Conservation (phyloP, 306 rosid genomes). For the Corylus americana region DNA sequence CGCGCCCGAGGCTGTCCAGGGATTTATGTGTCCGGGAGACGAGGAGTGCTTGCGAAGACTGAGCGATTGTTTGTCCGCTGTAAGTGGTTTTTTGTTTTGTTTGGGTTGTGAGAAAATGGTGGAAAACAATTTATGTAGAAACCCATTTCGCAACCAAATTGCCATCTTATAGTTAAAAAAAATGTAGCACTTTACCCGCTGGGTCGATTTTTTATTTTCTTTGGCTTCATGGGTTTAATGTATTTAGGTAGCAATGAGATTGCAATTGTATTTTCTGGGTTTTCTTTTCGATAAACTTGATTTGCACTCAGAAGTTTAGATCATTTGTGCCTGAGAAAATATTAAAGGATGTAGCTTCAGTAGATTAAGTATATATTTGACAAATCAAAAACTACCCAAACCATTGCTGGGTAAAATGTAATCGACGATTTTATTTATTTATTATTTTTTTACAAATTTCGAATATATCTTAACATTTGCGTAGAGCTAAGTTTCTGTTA, state of each 20-base stretch:
- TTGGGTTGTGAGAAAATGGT: background rate
- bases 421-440: background rate
- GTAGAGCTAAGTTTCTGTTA: background rate
- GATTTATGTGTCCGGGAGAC: constrained; percentile 46
- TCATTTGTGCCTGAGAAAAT: no score
- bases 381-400: background rate
- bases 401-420: background rate
- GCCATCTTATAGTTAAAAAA: background rate
- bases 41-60: constrained; percentile 46
- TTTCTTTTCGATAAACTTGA: background rate
- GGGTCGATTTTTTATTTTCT: no score
- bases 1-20: constrained; percentile 43
- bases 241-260: background rate
- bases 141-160: no score
- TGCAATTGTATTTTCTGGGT: constrained; percentile 4
- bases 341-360: no score
- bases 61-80: constrained; percentile 43
- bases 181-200: background rate
- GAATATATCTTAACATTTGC: background rate
- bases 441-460: no score
- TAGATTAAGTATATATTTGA: no score
- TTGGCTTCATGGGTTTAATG: background rate
- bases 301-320: background rate
- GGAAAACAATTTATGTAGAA: no score
- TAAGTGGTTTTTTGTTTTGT: constrained; percentile 22